Base-by-base conservation (phyloP, 257 asterid genomes). In the Cinchona pubescens region DNA sequence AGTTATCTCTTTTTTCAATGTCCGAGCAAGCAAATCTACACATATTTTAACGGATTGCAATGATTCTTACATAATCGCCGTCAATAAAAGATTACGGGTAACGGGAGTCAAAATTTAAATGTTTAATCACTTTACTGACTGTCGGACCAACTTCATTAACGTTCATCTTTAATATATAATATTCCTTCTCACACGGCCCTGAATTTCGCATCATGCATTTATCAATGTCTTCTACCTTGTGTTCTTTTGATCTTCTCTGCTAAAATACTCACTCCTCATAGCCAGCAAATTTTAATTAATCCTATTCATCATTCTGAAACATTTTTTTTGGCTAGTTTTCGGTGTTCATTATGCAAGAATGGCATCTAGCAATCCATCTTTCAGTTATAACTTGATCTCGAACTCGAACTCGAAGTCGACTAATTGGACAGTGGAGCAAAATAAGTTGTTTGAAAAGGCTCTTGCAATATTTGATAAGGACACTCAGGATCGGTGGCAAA, bases 391-490 rank as follows among this genome's bases (percentile, higher is more conserved):
- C n/a, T n/a, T n/a, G n/a, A n/a, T n/a, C n/a, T n/a, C n/a, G n/a
- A n/a, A n/a, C n/a, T 43, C 65, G 18, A 8, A 5, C 48, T 19
- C 32, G 8, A 72, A 38, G 0, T 55, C 69, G 6, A 29, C 51
- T 16, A n/a, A n/a, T n/a, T 76, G 84, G 84, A 65, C 78, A 3
- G 40, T 35, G 0, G 42, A 66, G 53, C 67, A 80, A n/a, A 80
- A 80, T 76, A 80, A 76, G 29, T 27, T 37, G 49, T 80, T 80
- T 27, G 84, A 80, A 58, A 76, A 35, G 29, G 84, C 84, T 2
- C 29, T 80, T 60, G 81, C 84, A 0, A 34, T 76, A 5, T 71
- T 64, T 38, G 75, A 71, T n/a, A 38, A 71, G 71, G 78, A 80
- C 59, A 64, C 81, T 11, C 81, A 81, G 10, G 75, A 80, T 55